Evolutionary conservation across 352 stramenopile species (phyloP).

Genomic region (Phytophthora citrophthora): DNA sequence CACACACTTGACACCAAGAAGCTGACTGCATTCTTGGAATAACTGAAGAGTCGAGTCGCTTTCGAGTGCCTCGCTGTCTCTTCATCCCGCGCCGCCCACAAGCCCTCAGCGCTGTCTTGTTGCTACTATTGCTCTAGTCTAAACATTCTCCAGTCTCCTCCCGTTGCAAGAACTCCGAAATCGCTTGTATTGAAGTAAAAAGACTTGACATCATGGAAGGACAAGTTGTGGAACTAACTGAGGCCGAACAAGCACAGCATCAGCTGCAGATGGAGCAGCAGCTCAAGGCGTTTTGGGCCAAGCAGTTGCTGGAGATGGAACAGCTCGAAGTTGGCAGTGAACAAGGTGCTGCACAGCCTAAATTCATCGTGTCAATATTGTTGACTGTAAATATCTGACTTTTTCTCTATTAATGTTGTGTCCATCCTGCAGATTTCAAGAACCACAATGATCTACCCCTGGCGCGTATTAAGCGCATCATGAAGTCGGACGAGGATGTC

Average conservation of each 20-base stretch:
- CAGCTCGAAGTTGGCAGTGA: constrained; percentile 93
- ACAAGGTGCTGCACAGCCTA: constrained; percentile 74
- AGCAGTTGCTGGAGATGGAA: constrained; percentile 93
- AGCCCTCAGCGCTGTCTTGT: background rate
- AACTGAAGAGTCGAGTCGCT: constrained; percentile 30
- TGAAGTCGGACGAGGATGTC: constrained; percentile 99
- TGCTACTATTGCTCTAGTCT: background rate
- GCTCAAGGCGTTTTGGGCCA: constrained; percentile 94
- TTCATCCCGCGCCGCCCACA: background rate
- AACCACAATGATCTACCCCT: constrained; percentile 99
- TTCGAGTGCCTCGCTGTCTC: constrained; percentile 5
- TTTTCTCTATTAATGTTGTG: background rate
- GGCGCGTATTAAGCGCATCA: constrained; percentile 99
- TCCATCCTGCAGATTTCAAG: constrained; percentile 93
- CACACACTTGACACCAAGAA: background rate
- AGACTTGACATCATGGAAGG: constrained; percentile 61
- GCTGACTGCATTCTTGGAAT: constrained; percentile 19
- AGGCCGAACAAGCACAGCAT: constrained; percentile 86
- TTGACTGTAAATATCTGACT: background rate
- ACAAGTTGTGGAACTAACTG: constrained; percentile 88
- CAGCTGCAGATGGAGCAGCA: constrained; percentile 89
- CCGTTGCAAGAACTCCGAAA: constrained; percentile 1
- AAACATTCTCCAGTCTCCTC: background rate
- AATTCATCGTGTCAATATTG: background rate
- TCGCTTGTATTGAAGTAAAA: constrained; percentile 7